Base-by-base conservation (phyloP, 176 grass and related monocot species). In the Stipa capillata region DNA sequence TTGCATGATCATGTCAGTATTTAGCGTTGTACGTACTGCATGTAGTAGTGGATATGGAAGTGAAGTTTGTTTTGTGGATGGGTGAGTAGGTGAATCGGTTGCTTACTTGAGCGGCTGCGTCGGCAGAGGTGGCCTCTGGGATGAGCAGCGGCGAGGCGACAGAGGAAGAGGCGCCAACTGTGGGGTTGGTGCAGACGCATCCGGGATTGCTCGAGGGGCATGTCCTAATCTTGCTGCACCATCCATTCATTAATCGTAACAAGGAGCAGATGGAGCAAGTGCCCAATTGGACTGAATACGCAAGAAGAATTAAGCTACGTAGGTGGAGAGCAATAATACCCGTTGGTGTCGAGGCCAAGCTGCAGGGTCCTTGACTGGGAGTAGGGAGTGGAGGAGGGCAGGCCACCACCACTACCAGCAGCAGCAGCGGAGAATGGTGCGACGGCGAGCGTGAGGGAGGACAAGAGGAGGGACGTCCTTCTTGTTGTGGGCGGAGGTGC, bases 191-290 rank as follows among this genome's bases (percentile, higher is more conserved):
- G 37, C 91, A 94, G 23, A 94, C 82, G 49, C 92, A 97, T 4
- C 91, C 87, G 2, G 95, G 95, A 27, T 97, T 97, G 40, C 73
- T 87, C 16, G 95, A 94, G 36, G 95, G 95, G 63, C 95, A 97
- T 20, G 92, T 81, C 80, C 95, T 90, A 55, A 94, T 94, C 83
- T 92, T 94, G 15, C 95, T 94, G 77, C 78, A 81, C 12, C 3
- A 58, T 56, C 28, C 5, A 72, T 13, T 58, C 37, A 45, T 3
- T 7, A 1, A 54, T 24, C 8, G 24, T 14, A 6, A 17, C 0
- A 47, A 43, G 41, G 41, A 14, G 41, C 41, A 43, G 41, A n/a
- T n/a, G n/a, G n/a, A n/a, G n/a, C n/a, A n/a, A n/a, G n/a, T n/a
- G n/a, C n/a, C n/a, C n/a, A 13, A 68, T 0, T 8, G 23, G 23